Conservation (phyloP, 1,284 basidiomycete genomes). For the Coniferiporia weirii region DNA sequence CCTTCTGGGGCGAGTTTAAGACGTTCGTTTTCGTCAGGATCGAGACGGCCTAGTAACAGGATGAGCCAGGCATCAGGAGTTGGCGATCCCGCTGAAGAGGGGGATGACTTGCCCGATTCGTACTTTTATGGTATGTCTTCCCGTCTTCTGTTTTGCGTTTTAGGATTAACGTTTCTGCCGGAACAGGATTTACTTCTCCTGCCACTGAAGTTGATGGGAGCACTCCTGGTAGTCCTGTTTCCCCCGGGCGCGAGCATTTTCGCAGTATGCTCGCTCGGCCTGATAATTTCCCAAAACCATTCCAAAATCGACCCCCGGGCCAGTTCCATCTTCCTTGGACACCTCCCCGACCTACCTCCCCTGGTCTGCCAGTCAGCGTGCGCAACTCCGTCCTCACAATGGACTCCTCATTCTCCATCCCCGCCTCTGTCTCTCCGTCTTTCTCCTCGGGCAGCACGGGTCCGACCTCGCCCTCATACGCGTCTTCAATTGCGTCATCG, state of each 20-base stretch:
- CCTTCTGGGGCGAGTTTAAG: not conserved
- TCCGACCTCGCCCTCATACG: not conserved
- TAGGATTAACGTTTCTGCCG: not conserved
- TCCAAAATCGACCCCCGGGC: conserved; percentile 28
- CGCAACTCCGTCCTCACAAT: conserved; percentile 16
- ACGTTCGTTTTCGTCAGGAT: conserved; percentile 19
- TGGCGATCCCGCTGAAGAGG: conserved; percentile 33
- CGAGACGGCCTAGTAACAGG: conserved; percentile 13
- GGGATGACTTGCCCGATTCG: conserved; percentile 42
- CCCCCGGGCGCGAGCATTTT: conserved; percentile 3
- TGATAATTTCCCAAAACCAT: conserved; percentile 30
- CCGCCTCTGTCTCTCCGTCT: not conserved
- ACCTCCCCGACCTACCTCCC: conserved; percentile 8
- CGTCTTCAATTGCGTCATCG: conserved; percentile 12
- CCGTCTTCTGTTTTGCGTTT: not conserved
- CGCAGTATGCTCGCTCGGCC: conserved; percentile 13
- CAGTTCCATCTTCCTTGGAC: conserved; percentile 23
- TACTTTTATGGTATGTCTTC: conserved; percentile 40
- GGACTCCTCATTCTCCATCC: conserved; percentile 6
- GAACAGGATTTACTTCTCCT: not conserved
- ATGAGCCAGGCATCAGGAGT: not conserved
- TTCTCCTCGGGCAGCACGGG: not conserved
- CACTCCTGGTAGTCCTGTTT: not conserved
- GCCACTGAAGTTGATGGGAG: not conserved
- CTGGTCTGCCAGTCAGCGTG: not conserved